phyloP scores from a whole-genome alignment of 148 eudicot species.

The Vaccinium myrtillus region DNA sequence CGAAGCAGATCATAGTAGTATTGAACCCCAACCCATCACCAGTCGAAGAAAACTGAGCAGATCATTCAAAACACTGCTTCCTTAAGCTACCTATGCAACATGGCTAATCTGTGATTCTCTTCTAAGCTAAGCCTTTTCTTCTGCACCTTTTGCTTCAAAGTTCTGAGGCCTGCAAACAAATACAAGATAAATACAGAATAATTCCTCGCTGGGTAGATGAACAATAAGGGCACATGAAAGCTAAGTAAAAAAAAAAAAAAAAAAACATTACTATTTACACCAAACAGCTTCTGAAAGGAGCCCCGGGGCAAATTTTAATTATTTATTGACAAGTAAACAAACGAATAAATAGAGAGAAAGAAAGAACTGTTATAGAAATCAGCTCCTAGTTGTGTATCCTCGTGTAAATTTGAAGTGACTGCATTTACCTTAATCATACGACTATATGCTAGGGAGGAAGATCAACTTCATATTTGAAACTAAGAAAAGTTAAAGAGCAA shows the following conservation, averaged over 20 bases:
- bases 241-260: not conserved
- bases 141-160: slow-evolving; percentile 5
- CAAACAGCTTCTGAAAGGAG: not conserved
- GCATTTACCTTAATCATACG: not conserved
- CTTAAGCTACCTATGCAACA: not conserved
- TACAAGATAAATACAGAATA: not conserved
- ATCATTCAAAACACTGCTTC: not conserved
- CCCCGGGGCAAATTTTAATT: not conserved
- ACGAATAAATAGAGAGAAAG: not conserved
- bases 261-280: not conserved
- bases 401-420: not conserved
- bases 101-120: not conserved
- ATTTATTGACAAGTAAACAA: not conserved
- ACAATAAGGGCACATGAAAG: not conserved
- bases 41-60: not conserved
- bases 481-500: not conserved
- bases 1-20: not conserved
- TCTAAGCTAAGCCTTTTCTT: not conserved
- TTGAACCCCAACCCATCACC: not conserved
- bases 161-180: not conserved
- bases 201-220: not conserved
- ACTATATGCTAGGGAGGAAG: not conserved
- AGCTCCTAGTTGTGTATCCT: not conserved
- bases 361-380: not conserved
- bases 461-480: not conserved